Percentiles rank a stretch among this genome's conserved stretches.
Conservation (phyloP, 2,329 filamentous ascomycete species). For the Colletotrichum musae region DNA sequence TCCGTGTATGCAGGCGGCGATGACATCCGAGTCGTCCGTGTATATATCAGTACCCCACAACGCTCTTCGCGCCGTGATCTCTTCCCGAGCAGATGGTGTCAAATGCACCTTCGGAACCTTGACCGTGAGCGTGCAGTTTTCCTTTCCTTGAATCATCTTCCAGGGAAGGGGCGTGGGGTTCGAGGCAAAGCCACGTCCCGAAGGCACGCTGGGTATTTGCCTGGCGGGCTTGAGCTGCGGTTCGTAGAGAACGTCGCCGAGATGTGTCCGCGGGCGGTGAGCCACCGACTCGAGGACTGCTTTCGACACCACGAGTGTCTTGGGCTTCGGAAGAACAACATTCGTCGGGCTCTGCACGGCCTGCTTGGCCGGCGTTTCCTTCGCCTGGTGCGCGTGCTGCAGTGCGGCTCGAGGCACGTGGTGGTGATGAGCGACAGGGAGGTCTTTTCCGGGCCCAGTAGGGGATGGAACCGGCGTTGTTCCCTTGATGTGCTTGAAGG, state of each 20-base stretch:
- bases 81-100: slow-evolving; percentile 77
- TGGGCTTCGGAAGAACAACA: slow-evolving; percentile 71
- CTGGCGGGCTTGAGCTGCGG: slow-evolving; percentile 72
- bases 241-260: slow-evolving; percentile 88
- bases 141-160: slow-evolving; percentile 78
- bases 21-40: slow-evolving; percentile 93
- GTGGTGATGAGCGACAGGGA: slow-evolving; percentile 60
- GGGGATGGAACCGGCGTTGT: slow-evolving; percentile 62
- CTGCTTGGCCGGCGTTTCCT: slow-evolving; percentile 45
- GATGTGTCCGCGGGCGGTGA: slow-evolving; percentile 80
- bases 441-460: slow-evolving; percentile 55
- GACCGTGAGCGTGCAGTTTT: slow-evolving; percentile 92
- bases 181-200: slow-evolving; percentile 62
- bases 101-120: slow-evolving; percentile 88
- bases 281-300: slow-evolving; percentile 80
- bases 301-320: slow-evolving; percentile 77
- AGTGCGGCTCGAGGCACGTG: slow-evolving; percentile 55
- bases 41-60: slow-evolving; percentile 97
- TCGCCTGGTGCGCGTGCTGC: slow-evolving; percentile 40
- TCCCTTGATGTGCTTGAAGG: slow-evolving; percentile 67
- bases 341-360: slow-evolving; percentile 55
- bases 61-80: slow-evolving; percentile 84
- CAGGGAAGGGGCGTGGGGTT: slow-evolving; percentile 82
- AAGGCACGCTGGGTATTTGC: slow-evolving; percentile 57
- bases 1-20: slow-evolving; percentile 92